These are phyloP conservation scores for Bolboschoenoplectus hybrid DNA, from an alignment of 202 grass and related monocot genomes.

Conservation along the genomic window DNA sequence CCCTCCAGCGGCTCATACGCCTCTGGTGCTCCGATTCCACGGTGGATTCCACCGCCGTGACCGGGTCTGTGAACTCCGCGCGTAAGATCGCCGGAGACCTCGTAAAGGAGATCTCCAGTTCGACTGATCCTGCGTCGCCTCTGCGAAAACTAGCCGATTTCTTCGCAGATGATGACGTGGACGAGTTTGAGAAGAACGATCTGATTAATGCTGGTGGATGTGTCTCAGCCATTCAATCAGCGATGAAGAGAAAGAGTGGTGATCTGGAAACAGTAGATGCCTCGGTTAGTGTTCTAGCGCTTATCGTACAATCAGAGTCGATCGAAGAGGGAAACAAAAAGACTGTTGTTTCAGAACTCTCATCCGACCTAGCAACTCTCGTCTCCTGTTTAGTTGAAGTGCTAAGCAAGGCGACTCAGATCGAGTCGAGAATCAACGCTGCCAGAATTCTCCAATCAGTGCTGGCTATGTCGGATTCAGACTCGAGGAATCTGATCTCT, in stretches of 20 bases:
- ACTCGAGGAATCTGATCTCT: slow-evolving; percentile 42
- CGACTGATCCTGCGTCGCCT: slow-evolving; percentile 40
- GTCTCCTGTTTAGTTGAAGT: slow-evolving; percentile 55
- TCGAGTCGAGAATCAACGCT: slow-evolving; percentile 61
- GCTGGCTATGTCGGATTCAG: slow-evolving; percentile 42
- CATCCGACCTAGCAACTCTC: slow-evolving; percentile 40
- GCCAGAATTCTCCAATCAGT: slow-evolving; percentile 55
- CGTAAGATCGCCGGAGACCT: slow-evolving; percentile 47
- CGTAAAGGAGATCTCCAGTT: slow-evolving; percentile 42
- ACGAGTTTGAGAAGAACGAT: slow-evolving; percentile 86
- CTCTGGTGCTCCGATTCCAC: slow-evolving; percentile 68
- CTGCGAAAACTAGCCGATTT: slow-evolving; percentile 62
- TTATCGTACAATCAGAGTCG: slow-evolving; percentile 53
- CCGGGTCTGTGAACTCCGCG: not conserved
- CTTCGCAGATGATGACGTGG: slow-evolving; percentile 63
- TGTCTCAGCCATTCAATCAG: slow-evolving; percentile 48
- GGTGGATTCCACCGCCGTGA: slow-evolving; percentile 30
- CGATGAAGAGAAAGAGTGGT: slow-evolving; percentile 47
- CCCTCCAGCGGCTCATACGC: slow-evolving; percentile 83
- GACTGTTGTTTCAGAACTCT: slow-evolving; percentile 44
- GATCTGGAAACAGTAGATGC: slow-evolving; percentile 43
- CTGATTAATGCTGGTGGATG: slow-evolving; percentile 55
- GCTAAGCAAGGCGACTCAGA: slow-evolving; percentile 41
- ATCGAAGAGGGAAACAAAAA: slow-evolving; percentile 66
- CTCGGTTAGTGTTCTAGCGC: slow-evolving; percentile 52